A percentile compares a stretch with the other conserved stretches of the same genome.
Evolutionary conservation across 371 early-diverging fungal genomes (phyloP).

Genomic region (Syncephalastrum contaminatum): DNA sequence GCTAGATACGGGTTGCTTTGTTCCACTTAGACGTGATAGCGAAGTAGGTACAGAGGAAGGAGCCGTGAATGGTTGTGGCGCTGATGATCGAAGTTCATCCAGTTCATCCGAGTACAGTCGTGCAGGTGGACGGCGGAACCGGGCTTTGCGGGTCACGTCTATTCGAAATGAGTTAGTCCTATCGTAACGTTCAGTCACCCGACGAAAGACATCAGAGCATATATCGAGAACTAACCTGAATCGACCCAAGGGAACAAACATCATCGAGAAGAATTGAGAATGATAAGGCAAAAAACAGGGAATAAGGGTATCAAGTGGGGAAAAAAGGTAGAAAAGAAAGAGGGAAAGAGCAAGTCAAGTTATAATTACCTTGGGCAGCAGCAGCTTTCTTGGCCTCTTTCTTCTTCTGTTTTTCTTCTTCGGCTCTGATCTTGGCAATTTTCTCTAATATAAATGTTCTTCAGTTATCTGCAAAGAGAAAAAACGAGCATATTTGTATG

Average conservation of each 20-base stretch:
- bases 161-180: background rate
- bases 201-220: too few relatives aligned
- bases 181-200: too few relatives aligned
- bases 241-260: too few relatives aligned
- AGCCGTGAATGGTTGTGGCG: too few relatives aligned
- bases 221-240: too few relatives aligned
- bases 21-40: too few relatives aligned
- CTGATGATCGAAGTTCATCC: too few relatives aligned
- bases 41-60: too few relatives aligned
- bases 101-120: slow-evolving; percentile 10
- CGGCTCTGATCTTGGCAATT: slow-evolving; percentile 29
- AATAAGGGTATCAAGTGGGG: slow-evolving; percentile 2
- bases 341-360: slow-evolving; percentile 3
- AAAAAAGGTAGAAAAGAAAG: background rate
- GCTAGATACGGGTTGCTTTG: too few relatives aligned
- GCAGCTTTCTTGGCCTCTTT: slow-evolving; percentile 34
- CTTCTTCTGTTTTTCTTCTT: slow-evolving; percentile 45
- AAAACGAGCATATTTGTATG: too few relatives aligned
- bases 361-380: slow-evolving; percentile 33
- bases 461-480: background rate
- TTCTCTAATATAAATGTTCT: slow-evolving; percentile 27
- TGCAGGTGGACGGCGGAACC: slow-evolving; percentile 24
- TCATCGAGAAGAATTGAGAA: too few relatives aligned
- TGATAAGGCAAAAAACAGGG: background rate
- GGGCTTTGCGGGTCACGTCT: slow-evolving; percentile 17